Evolutionary conservation across 805 yeast species (phyloP).

Genomic region (Starmerella apis): DNA sequence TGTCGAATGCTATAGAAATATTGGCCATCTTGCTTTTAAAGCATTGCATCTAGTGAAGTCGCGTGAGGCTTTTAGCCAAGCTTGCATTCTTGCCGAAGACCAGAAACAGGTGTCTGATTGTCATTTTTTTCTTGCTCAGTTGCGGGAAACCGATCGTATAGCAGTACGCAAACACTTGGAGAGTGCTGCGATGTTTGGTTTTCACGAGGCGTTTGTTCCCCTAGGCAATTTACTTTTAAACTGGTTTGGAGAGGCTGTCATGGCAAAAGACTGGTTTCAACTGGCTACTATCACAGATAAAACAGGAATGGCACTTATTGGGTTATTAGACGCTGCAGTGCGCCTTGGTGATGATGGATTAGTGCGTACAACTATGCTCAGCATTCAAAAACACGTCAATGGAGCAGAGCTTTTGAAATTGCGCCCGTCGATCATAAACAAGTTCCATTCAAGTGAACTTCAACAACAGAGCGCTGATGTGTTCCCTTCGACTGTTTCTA

Average conservation of each 20-base stretch:
- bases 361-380: constrained; percentile 6
- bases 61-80: constrained; percentile 47
- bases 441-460: background rate
- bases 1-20: constrained; percentile 59
- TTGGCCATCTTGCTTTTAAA: constrained; percentile 50
- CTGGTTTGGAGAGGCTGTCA: constrained; percentile 48
- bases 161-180: constrained; percentile 65
- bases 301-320: constrained; percentile 24
- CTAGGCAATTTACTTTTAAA: constrained; percentile 75
- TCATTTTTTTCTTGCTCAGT: constrained; percentile 68
- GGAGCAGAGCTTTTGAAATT: constrained; percentile 11
- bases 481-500: background rate
- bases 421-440: background rate
- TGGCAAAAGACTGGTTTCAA: constrained; percentile 75
- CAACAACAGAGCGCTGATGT: background rate
- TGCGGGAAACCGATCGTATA: constrained; percentile 50
- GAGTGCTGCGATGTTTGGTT: constrained; percentile 65
- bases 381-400: constrained; percentile 14
- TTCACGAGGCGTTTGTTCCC: constrained; percentile 62
- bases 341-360: constrained; percentile 13
- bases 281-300: constrained; percentile 41
- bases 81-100: constrained; percentile 49
- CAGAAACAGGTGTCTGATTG: constrained; percentile 48
- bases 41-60: constrained; percentile 44
- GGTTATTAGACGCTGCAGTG: constrained; percentile 23